Evolutionary conservation across 2,329 filamentous ascomycete genomes (phyloP).

Genomic region (Alternaria infectoria): DNA sequence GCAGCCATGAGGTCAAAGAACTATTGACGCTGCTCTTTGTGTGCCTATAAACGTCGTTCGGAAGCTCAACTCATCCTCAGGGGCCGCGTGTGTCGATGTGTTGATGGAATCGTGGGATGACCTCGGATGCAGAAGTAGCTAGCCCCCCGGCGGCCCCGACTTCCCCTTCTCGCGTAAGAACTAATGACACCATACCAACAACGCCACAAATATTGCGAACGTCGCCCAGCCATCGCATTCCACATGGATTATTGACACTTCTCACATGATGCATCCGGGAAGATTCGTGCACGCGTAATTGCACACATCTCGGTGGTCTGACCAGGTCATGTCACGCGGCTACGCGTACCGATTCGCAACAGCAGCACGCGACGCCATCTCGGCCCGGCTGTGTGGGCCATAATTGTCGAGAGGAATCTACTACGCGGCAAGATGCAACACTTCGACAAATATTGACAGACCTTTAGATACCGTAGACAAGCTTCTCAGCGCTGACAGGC

Average conservation of each 20-base stretch:
- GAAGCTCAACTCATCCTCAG: background rate
- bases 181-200: background rate
- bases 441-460: background rate
- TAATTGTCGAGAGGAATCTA: background rate
- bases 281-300: background rate
- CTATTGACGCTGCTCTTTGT: background rate
- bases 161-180: background rate
- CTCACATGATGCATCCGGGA: background rate
- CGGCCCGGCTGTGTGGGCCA: background rate
- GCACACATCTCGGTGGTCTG: background rate
- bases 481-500: slow-evolving; percentile 52
- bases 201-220: background rate
- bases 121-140: background rate
- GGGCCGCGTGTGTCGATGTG: background rate
- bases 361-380: background rate
- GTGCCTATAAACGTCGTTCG: background rate
- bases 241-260: background rate
- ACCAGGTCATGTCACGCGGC: background rate
- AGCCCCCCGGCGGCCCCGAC: background rate
- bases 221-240: background rate
- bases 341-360: background rate
- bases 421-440: background rate
- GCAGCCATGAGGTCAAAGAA: slow-evolving; percentile 8
- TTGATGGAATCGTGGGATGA: background rate
- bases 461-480: slow-evolving; percentile 28